Percentiles rank a stretch among this genome's conserved stretches.
These are phyloP conservation scores for Colletotrichum shisoi DNA, from an alignment of 2,329 filamentous ascomycete species.

Conservation along the genomic window DNA sequence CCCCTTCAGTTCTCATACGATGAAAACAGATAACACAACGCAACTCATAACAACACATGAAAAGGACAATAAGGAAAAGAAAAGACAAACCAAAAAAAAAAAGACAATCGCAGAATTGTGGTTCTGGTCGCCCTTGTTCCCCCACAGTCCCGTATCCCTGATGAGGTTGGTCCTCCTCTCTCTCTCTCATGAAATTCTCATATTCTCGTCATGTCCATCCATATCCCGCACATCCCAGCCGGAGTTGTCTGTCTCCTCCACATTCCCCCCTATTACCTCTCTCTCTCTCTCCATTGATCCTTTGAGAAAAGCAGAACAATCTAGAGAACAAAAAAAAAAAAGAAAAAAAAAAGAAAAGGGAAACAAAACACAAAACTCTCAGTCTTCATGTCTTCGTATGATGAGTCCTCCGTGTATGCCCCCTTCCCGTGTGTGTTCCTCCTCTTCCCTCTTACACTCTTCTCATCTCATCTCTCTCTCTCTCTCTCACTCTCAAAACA, in stretches of 20 bases:
- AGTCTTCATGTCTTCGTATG: constrained; percentile 16
- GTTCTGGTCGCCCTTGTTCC: constrained; percentile 36
- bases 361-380: not conserved
- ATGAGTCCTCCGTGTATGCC: not conserved
- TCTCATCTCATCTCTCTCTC: too few species aligned
- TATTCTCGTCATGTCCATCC: not conserved
- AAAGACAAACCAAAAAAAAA: too few species aligned
- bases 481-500: too few species aligned
- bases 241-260: not conserved
- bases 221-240: not conserved
- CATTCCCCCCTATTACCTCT: constrained; percentile 4
- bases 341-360: too few species aligned
- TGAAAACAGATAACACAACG: constrained; percentile 1
- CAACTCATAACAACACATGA: constrained; percentile 5
- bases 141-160: constrained; percentile 18
- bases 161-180: not conserved
- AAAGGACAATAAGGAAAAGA: too few species aligned
- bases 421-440: not conserved
- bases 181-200: not conserved
- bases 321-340: constrained; percentile 11
- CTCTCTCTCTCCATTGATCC: not conserved
- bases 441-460: not conserved
- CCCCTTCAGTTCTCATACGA: too few species aligned
- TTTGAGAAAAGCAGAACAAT: not conserved
- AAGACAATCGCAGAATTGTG: constrained; percentile 35